Conservation (phyloP, 331 rosid species). For the Pyrus hybrid region DNA sequence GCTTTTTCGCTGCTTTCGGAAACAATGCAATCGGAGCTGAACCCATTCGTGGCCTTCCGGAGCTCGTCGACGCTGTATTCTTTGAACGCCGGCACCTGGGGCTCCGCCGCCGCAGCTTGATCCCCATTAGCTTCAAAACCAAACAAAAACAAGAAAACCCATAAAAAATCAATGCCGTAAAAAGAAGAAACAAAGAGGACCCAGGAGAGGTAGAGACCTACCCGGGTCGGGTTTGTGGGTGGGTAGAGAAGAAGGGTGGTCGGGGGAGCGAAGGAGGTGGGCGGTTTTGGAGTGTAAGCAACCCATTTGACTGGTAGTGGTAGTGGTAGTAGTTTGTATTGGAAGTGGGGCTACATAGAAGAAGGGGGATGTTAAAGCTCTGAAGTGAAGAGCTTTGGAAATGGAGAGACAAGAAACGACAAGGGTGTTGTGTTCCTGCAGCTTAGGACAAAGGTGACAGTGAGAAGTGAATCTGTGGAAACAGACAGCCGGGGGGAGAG, state of each 20-base stretch:
- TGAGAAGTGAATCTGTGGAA: background rate
- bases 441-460: background rate
- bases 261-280: slow-evolving; percentile 49
- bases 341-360: slow-evolving; percentile 21
- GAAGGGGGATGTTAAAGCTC: slow-evolving; percentile 3
- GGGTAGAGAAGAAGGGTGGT: slow-evolving; percentile 42
- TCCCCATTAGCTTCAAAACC: slow-evolving; percentile 47
- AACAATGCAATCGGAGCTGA: slow-evolving; percentile 50
- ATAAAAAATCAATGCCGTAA: background rate
- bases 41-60: slow-evolving; percentile 61
- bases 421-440: background rate
- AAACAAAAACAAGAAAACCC: background rate
- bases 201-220: background rate
- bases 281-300: slow-evolving; percentile 65
- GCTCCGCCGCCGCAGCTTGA: slow-evolving; percentile 25
- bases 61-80: slow-evolving; percentile 56
- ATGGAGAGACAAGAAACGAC: background rate
- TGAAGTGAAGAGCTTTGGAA: background rate
- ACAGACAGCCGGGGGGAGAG: background rate
- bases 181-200: background rate
- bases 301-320: slow-evolving; percentile 36
- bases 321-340: background rate
- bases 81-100: slow-evolving; percentile 45
- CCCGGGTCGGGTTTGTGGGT: slow-evolving; percentile 58
- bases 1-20: slow-evolving; percentile 83